These are phyloP conservation scores for Parasarocladium wereldwijsianum DNA, from an alignment of 2,329 filamentous ascomycete species.

Conservation along the genomic window DNA sequence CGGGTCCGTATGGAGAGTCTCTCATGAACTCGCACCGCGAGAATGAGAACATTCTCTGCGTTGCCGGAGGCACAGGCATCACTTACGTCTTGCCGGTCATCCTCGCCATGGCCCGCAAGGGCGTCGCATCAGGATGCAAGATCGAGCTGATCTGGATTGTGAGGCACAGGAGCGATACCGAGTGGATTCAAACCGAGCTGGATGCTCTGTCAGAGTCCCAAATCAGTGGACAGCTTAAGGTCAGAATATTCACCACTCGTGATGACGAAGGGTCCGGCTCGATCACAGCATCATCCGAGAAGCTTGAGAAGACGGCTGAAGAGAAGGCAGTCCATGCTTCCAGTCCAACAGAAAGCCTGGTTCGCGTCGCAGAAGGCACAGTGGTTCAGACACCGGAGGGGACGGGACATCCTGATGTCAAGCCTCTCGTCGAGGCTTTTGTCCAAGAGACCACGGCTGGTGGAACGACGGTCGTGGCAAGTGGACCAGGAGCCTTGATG, in stretches of 20 bases:
- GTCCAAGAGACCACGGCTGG: constrained; percentile 29
- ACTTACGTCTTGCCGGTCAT: constrained; percentile 22
- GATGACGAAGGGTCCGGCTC: constrained; percentile 15
- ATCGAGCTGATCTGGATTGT: constrained; percentile 54
- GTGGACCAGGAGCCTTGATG: constrained; percentile 45
- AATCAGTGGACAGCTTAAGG: constrained; percentile 26
- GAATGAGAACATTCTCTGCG: constrained; percentile 5
- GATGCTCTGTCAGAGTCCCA: constrained; percentile 24
- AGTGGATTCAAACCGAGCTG: constrained; percentile 45
- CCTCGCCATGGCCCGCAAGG: constrained; percentile 16
- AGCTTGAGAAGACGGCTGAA: not conserved
- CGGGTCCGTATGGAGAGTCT: constrained; percentile 46
- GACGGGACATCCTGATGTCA: constrained; percentile 28
- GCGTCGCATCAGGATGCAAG: constrained; percentile 30
- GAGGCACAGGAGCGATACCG: constrained; percentile 34
- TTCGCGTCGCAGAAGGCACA: constrained; percentile 8
- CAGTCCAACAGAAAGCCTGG: no score
- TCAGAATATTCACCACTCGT: constrained; percentile 46
- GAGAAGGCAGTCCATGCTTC: constrained; percentile 2
- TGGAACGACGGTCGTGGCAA: constrained; percentile 40
- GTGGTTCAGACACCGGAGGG: constrained; percentile 12
- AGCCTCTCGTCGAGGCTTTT: constrained; percentile 30
- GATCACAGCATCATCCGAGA: constrained; percentile 1
- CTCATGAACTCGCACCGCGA: constrained; percentile 18
- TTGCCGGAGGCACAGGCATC: constrained; percentile 24